These are phyloP conservation scores for Botrytis porri DNA, from an alignment of 2,329 filamentous ascomycete genomes.

Conservation along the genomic window DNA sequence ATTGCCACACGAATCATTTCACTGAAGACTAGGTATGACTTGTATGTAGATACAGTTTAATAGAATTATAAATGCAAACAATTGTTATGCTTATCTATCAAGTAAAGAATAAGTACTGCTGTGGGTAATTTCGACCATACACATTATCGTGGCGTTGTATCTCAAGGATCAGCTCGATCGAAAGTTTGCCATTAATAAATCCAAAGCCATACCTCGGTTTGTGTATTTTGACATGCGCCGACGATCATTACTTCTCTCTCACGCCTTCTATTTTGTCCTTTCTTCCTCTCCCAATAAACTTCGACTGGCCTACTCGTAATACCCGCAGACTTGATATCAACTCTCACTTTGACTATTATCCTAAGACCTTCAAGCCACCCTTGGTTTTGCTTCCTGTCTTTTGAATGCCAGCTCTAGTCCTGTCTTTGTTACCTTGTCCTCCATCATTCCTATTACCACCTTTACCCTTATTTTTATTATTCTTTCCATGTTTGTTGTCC, in stretches of 20 bases:
- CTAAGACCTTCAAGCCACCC: conserved; percentile 59
- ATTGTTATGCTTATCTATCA: background rate
- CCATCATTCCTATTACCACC: conserved; percentile 39
- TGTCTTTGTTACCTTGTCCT: conserved; percentile 39
- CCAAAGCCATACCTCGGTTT: background rate
- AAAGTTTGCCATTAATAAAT: background rate
- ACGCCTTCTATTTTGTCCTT: background rate
- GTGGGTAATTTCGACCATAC: background rate
- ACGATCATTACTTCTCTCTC: background rate
- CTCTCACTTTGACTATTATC: conserved; percentile 42
- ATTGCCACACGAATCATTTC: background rate
- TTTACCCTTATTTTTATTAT: conserved; percentile 41
- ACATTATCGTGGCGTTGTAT: background rate
- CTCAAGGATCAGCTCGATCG: background rate
- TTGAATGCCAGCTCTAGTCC: conserved; percentile 51
- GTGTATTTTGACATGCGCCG: background rate
- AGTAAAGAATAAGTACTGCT: background rate
- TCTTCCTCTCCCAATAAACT: background rate
- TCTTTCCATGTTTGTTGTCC: conserved; percentile 53
- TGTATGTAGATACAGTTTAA: background rate
- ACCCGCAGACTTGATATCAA: background rate
- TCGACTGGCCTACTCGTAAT: background rate
- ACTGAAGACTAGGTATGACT: background rate
- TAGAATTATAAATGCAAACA: background rate
- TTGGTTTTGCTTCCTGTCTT: conserved; percentile 67